Conservation (phyloP, 2,329 filamentous ascomycete genomes). For the Corinectria fuckeliana region DNA sequence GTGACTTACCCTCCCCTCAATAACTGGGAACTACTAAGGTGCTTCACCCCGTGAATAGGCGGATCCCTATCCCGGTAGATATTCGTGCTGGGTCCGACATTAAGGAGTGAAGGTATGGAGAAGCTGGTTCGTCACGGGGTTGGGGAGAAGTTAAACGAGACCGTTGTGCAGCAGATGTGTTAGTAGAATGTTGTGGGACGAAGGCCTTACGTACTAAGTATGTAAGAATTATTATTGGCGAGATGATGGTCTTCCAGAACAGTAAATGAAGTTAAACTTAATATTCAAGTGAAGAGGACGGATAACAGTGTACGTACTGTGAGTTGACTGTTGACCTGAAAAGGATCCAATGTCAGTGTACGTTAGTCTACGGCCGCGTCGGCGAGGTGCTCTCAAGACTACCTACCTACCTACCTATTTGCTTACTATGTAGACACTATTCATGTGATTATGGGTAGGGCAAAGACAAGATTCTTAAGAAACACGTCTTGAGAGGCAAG, state of each 20-base stretch:
- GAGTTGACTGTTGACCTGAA: too few species aligned
- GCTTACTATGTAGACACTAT: too few species aligned
- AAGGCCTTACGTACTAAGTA: background rate
- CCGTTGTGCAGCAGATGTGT: background rate
- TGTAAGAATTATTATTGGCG: background rate
- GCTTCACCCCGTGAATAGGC: constrained; percentile 19
- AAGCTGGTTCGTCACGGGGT: background rate
- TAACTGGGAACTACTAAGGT: background rate
- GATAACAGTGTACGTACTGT: too few species aligned
- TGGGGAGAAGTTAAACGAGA: background rate
- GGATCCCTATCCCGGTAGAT: background rate
- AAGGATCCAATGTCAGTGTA: too few species aligned
- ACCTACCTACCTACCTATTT: too few species aligned
- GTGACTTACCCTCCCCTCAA: background rate
- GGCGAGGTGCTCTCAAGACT: too few species aligned
- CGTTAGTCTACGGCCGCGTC: too few species aligned
- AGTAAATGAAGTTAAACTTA: too few species aligned
- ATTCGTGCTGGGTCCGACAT: background rate
- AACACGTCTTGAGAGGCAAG: too few species aligned
- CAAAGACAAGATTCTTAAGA: too few species aligned
- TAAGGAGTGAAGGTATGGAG: background rate
- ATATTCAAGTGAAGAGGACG: too few species aligned
- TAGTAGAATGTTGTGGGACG: background rate
- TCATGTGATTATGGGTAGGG: too few species aligned
- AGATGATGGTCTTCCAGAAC: background rate